A percentile compares a stretch with the other conserved stretches of the same genome.
Conservation (phyloP, 2,329 filamentous ascomycete genomes). For the Aspergillus uvarum region DNA sequence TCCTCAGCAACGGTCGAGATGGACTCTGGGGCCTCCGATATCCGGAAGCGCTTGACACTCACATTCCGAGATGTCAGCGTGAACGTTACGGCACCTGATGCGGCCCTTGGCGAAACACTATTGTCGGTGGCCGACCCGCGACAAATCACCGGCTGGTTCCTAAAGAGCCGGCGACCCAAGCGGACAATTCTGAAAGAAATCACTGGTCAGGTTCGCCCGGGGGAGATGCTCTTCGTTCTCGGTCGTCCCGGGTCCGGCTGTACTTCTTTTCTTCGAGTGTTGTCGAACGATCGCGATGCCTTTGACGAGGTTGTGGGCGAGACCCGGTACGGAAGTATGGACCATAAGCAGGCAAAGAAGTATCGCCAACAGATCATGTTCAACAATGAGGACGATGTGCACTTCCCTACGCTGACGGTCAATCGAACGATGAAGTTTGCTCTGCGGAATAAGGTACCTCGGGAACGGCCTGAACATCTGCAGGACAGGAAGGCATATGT, state of each 20-base stretch:
- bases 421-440: slow-evolving; percentile 73
- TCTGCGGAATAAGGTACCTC: slow-evolving; percentile 50
- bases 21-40: slow-evolving; percentile 19
- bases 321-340: slow-evolving; percentile 53
- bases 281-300: slow-evolving; percentile 63
- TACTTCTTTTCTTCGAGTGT: slow-evolving; percentile 67
- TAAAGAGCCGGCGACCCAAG: slow-evolving; percentile 22
- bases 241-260: slow-evolving; percentile 69
- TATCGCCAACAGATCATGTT: slow-evolving; percentile 58
- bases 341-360: slow-evolving; percentile 46
- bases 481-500: slow-evolving; percentile 32
- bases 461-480: slow-evolving; percentile 26
- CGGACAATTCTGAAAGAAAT: slow-evolving; percentile 43
- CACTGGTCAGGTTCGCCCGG: slow-evolving; percentile 43
- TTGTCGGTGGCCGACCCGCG: slow-evolving; percentile 34
- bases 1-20: slow-evolving; percentile 31
- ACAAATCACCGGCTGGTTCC: slow-evolving; percentile 26
- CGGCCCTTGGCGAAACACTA: slow-evolving; percentile 37
- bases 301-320: slow-evolving; percentile 59
- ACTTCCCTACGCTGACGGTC: slow-evolving; percentile 73
- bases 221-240: slow-evolving; percentile 58
- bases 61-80: slow-evolving; percentile 39
- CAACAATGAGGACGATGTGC: slow-evolving; percentile 72
- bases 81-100: slow-evolving; percentile 36
- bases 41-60: slow-evolving; percentile 36